Conservation (phyloP, 2,329 filamentous ascomycete genomes). For the Purpureocillium takamizusanense region DNA sequence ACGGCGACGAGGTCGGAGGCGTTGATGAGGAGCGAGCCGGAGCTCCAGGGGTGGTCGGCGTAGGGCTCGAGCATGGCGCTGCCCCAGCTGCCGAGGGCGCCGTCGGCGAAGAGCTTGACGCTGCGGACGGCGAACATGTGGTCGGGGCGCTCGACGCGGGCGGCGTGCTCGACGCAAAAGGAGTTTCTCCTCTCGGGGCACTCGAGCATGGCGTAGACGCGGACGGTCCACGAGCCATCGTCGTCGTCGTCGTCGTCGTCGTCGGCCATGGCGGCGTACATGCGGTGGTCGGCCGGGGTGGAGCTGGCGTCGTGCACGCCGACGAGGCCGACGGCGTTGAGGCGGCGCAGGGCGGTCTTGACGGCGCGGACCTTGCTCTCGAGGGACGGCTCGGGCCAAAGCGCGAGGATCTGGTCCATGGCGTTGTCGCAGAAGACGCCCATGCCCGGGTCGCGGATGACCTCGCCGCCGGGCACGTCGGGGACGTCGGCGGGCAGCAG, state of each 20-base stretch:
- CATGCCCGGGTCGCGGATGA: slow-evolving; percentile 49
- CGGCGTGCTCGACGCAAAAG: slow-evolving; percentile 45
- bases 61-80: slow-evolving; percentile 65
- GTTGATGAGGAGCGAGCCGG: slow-evolving; percentile 58
- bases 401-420: slow-evolving; percentile 49
- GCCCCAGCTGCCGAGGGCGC: slow-evolving; percentile 62
- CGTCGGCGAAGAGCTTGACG: slow-evolving; percentile 64
- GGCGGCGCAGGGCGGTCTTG: slow-evolving; percentile 48
- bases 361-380: slow-evolving; percentile 46
- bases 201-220: slow-evolving; percentile 62
- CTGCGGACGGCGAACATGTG: slow-evolving; percentile 48
- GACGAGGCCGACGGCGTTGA: slow-evolving; percentile 58
- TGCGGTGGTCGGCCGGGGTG: slow-evolving; percentile 39
- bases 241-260: slow-evolving; percentile 24
- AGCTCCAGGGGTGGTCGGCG: slow-evolving; percentile 49
- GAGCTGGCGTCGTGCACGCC: slow-evolving; percentile 63
- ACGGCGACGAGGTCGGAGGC: slow-evolving; percentile 46
- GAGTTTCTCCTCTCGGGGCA: slow-evolving; percentile 54
- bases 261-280: slow-evolving; percentile 43
- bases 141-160: slow-evolving; percentile 29
- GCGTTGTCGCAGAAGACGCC: slow-evolving; percentile 69
- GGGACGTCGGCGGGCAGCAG: slow-evolving; percentile 45
- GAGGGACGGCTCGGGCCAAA: slow-evolving; percentile 47
- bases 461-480: slow-evolving; percentile 54
- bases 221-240: slow-evolving; percentile 44